A percentile compares a stretch with the other conserved stretches of the same genome.
These are phyloP conservation scores for Botrytis sinoallii DNA, from an alignment of 2,329 filamentous ascomycete genomes.

Conservation along the genomic window DNA sequence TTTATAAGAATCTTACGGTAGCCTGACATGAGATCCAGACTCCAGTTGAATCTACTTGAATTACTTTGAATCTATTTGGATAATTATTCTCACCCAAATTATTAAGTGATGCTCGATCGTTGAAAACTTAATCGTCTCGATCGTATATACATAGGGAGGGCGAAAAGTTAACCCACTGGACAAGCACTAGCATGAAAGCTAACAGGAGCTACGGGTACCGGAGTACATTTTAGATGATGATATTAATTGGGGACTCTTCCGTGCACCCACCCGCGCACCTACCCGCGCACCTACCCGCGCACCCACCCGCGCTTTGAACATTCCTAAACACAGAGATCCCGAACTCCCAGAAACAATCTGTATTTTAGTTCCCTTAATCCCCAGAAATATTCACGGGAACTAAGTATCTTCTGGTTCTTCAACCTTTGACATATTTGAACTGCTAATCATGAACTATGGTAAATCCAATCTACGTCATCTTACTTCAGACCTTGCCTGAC, in stretches of 20 bases:
- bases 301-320: slow-evolving; percentile 12
- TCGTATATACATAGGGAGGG: background rate
- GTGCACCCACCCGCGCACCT: slow-evolving; percentile 5
- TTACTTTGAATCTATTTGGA: background rate
- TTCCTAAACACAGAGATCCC: background rate
- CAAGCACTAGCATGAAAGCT: background rate
- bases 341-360: background rate
- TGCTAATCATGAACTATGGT: slow-evolving; percentile 34
- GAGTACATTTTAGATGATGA: slow-evolving; percentile 1
- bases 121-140: background rate
- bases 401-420: background rate
- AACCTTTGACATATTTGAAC: background rate
- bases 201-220: slow-evolving; percentile 13
- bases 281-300: slow-evolving; percentile 12
- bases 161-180: background rate
- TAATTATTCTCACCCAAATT: background rate
- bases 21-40: background rate
- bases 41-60: background rate
- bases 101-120: background rate
- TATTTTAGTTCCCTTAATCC: background rate
- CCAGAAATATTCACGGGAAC: background rate
- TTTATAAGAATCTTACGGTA: background rate
- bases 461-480: background rate
- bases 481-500: background rate
- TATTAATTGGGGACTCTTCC: slow-evolving; percentile 1